phyloP scores from a whole-genome alignment of 2,329 filamentous ascomycete species.

The Talaromyces sp. region DNA sequence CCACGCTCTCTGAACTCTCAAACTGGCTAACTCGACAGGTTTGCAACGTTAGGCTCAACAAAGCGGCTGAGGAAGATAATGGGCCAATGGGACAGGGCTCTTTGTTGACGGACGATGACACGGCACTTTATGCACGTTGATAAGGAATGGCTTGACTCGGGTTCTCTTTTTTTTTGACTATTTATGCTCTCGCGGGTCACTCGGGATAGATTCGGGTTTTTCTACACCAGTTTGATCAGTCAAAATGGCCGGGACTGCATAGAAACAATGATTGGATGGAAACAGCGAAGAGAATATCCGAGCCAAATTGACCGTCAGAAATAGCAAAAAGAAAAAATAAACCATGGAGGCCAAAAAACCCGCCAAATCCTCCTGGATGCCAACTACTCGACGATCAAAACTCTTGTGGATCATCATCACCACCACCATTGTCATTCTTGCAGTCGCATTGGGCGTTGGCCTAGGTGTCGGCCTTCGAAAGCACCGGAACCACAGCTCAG shows the following conservation, averaged over 20 bases:
- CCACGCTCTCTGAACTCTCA: neutral
- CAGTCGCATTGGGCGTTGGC: constrained; percentile 9
- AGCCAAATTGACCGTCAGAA: neutral
- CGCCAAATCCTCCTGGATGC: neutral
- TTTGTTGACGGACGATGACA: neutral
- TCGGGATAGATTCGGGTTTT: neutral
- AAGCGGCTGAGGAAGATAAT: neutral
- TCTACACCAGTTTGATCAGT: too few relatives aligned
- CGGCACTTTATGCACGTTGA: neutral
- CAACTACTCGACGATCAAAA: neutral
- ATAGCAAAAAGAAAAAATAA: neutral
- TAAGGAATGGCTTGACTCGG: neutral
- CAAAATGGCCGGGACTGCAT: neutral
- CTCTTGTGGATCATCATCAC: neutral
- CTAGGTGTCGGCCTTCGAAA: constrained; percentile 6
- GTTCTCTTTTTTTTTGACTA: neutral
- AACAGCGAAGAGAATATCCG: neutral
- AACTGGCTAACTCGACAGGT: neutral
- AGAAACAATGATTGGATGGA: neutral
- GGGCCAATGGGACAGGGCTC: neutral
- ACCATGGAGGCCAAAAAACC: neutral
- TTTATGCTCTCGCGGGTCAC: neutral
- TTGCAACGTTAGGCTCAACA: neutral
- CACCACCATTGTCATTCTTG: neutral
- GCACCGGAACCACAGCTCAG: neutral